These are phyloP conservation scores for Stachybotrys elegans DNA, from an alignment of 2,329 filamentous ascomycete species.

Conservation along the genomic window DNA sequence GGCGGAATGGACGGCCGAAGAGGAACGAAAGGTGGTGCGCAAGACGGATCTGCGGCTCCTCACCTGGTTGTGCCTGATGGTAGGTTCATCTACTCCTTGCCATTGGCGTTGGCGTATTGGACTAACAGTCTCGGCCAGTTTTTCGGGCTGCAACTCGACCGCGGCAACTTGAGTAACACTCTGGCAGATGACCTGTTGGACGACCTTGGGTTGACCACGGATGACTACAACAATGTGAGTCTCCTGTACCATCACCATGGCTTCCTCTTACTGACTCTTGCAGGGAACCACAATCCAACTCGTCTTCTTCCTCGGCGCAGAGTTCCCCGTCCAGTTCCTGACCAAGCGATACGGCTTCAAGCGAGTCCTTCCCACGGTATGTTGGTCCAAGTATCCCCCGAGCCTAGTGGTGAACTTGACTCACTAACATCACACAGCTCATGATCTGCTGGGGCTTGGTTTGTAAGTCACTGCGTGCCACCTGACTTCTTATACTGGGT, in stretches of 20 bases:
- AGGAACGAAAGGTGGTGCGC: conserved; percentile 50
- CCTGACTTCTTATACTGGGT: conserved; percentile 21
- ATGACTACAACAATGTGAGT: conserved; percentile 45
- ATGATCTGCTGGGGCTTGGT: conserved; percentile 46
- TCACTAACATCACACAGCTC: conserved; percentile 20
- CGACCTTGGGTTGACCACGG: conserved; percentile 41
- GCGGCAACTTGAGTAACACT: conserved; percentile 59
- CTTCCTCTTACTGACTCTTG: conserved; percentile 1
- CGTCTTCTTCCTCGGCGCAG: conserved; percentile 47
- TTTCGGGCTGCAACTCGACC: conserved; percentile 58
- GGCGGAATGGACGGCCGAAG: conserved; percentile 46
- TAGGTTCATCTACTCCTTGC: conserved; percentile 7
- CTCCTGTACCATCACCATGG: neutral
- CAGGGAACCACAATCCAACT: conserved; percentile 51
- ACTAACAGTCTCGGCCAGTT: conserved; percentile 30
- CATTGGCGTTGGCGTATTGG: too few species aligned
- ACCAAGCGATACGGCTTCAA: conserved; percentile 55
- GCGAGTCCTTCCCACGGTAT: conserved; percentile 41
- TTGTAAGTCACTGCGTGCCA: conserved; percentile 14
- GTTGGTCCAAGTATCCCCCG: neutral
- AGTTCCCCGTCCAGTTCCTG: conserved; percentile 54
- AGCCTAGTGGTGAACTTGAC: neutral
- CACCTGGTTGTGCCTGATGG: conserved; percentile 38
- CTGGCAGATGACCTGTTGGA: conserved; percentile 56
- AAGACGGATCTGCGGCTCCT: conserved; percentile 43